phyloP scores from a whole-genome alignment of 2,329 filamentous ascomycete species.

The Fusarium mundagurra region DNA sequence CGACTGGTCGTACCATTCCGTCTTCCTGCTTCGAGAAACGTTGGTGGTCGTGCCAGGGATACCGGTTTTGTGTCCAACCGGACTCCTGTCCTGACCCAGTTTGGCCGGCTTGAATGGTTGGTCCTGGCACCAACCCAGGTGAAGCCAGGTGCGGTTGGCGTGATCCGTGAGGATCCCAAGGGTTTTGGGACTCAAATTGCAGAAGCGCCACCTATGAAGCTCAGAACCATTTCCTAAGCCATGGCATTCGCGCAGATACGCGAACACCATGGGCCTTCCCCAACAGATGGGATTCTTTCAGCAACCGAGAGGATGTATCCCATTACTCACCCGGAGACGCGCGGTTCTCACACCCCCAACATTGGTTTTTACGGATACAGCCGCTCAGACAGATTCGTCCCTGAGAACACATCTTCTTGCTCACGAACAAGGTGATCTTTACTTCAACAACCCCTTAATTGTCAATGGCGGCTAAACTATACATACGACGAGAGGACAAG shows the following conservation, averaged over 20 bases:
- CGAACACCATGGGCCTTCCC: not conserved
- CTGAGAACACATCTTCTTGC: not conserved
- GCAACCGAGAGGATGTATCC: not conserved
- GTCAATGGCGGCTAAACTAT: not conserved
- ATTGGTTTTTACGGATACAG: not conserved
- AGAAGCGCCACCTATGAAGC: not conserved
- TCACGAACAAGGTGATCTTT: accelerated
- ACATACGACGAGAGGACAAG: not conserved
- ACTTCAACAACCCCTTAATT: not conserved
- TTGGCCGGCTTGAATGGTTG: too few species aligned
- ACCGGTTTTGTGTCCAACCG: too few species aligned
- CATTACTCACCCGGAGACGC: not conserved
- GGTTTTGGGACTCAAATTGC: not conserved
- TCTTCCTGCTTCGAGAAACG: too few species aligned
- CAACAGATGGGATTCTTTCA: not conserved
- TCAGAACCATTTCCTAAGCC: not conserved
- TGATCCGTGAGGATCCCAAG: too few species aligned
- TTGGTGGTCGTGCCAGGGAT: too few species aligned
- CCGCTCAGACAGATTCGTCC: not conserved
- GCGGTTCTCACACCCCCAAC: not conserved
- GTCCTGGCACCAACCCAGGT: too few species aligned
- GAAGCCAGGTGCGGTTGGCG: too few species aligned
- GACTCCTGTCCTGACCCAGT: too few species aligned
- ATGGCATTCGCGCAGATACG: not conserved
- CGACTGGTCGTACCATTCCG: too few species aligned